phyloP scores from a whole-genome alignment of 352 stramenopile genomes.

The Pythium guiyangense region DNA sequence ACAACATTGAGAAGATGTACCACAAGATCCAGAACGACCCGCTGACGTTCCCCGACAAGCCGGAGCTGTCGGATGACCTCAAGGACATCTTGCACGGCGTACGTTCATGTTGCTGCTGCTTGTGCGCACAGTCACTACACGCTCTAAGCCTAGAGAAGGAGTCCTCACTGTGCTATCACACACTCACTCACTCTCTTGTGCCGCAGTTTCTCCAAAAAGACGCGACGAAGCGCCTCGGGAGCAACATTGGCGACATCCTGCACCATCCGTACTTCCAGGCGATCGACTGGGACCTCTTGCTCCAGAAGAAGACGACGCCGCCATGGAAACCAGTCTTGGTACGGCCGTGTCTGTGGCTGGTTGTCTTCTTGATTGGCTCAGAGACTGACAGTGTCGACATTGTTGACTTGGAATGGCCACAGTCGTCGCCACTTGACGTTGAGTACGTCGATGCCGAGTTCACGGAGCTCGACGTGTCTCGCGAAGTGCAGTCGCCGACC shows the following conservation, averaged over 20 bases:
- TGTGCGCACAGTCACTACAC: no score
- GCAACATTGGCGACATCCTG: constrained; percentile 85
- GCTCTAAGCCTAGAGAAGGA: no score
- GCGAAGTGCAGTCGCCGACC: constrained; percentile 79
- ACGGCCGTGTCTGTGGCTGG: neutral
- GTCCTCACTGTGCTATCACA: no score
- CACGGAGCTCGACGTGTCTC: constrained; percentile 77
- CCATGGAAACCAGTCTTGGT: constrained; percentile 85
- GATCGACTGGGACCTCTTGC: constrained; percentile 82
- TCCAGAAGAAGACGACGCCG: constrained; percentile 79
- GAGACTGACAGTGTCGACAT: neutral
- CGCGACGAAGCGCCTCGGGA: constrained; percentile 80
- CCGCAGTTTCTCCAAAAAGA: constrained; percentile 84
- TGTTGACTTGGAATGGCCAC: no score
- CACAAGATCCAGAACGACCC: constrained; percentile 88
- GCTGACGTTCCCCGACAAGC: constrained; percentile 76
- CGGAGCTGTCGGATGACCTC: constrained; percentile 58
- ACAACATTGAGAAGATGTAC: constrained; percentile 94
- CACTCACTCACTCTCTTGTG: neutral
- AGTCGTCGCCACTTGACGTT: constrained; percentile 78
- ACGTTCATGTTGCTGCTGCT: constrained; percentile 10
- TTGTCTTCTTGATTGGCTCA: neutral
- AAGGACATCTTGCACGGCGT: constrained; percentile 76
- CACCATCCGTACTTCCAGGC: constrained; percentile 71
- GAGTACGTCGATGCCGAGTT: constrained; percentile 87